These are phyloP conservation scores for Zelonia costaricensis DNA, from an alignment of 208 protist genomes.

Conservation along the genomic window DNA sequence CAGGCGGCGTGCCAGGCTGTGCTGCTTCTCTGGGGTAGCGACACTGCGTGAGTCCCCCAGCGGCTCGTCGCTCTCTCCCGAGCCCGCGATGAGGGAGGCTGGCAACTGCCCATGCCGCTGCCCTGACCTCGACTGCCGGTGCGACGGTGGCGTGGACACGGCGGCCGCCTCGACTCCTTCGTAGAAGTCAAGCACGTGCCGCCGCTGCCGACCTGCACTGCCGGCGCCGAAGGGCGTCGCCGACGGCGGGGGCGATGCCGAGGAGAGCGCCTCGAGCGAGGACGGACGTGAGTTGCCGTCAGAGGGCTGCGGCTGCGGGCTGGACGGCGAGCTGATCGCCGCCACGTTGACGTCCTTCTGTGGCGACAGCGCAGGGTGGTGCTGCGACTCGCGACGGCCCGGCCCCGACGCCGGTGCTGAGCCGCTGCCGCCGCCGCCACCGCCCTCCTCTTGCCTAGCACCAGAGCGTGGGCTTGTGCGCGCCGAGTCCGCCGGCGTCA, in stretches of 20 bases:
- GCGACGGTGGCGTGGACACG: too few species aligned
- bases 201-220: neutral
- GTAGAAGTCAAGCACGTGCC: neutral
- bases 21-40: conserved; percentile 24
- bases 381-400: neutral
- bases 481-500: too few species aligned
- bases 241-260: neutral
- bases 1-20: neutral
- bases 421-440: too few species aligned
- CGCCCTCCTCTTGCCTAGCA: neutral
- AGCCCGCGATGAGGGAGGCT: neutral
- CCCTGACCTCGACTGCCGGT: neutral
- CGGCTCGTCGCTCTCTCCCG: neutral
- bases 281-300: too few species aligned
- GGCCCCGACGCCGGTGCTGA: too few species aligned
- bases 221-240: too few species aligned
- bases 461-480: too few species aligned
- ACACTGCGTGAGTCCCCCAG: conserved; percentile 6
- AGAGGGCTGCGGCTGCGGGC: too few species aligned
- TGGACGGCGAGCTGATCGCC: too few species aligned
- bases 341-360: too few species aligned
- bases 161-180: neutral
- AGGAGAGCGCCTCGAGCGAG: neutral
- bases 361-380: neutral
- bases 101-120: neutral